Evolutionary conservation across 495 filamentous ascomycete species (phyloP).

Genomic region (Tuber calosporum): DNA sequence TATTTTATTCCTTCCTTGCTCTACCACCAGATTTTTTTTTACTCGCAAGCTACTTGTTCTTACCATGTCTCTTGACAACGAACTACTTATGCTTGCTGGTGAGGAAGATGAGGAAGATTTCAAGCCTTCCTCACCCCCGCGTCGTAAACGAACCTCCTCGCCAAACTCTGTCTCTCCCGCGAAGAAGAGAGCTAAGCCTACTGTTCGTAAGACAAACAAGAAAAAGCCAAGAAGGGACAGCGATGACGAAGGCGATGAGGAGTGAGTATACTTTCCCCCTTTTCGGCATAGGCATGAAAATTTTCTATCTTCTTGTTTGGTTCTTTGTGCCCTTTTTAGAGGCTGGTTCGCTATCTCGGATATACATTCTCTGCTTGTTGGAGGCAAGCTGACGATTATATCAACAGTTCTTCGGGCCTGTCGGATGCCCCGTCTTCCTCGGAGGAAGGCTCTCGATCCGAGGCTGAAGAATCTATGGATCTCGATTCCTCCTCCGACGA

Average conservation of each 20-base stretch:
- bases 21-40: not conserved
- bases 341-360: not conserved
- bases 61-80: conserved; percentile 70
- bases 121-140: conserved; percentile 37
- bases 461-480: conserved; percentile 53
- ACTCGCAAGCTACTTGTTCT: conserved; percentile 1
- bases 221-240: conserved; percentile 28
- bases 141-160: conserved; percentile 33
- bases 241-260: conserved; percentile 27
- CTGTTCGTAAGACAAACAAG: conserved; percentile 18
- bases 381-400: conserved; percentile 48
- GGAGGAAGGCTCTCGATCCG: conserved; percentile 84
- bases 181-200: conserved; percentile 29
- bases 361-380: not conserved
- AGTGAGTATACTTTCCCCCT: conserved; percentile 16
- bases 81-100: conserved; percentile 80
- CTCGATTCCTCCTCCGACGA: conserved; percentile 49
- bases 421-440: conserved; percentile 69
- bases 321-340: not conserved
- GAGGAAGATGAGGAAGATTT: conserved; percentile 54
- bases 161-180: conserved; percentile 26
- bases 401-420: conserved; percentile 56
- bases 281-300: not conserved
- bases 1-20: not conserved
- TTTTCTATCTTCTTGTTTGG: not conserved